Evolutionary conservation across 805 yeast species (phyloP).

Genomic region (Yamadazyma kitorensis): DNA sequence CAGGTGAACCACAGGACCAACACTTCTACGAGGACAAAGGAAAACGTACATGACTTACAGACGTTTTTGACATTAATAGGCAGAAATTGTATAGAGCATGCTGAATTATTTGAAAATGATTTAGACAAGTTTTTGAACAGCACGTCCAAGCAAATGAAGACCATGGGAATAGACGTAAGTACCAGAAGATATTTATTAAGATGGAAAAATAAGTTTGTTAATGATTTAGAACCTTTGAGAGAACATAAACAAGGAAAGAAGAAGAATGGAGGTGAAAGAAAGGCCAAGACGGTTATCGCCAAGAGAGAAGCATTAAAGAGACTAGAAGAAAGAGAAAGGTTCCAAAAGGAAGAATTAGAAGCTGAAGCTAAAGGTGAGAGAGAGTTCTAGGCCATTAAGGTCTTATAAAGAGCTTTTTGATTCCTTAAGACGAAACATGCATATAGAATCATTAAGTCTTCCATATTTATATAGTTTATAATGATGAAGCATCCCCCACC

Average conservation of each 20-base stretch:
- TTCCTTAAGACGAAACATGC: too few species aligned
- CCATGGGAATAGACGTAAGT: constrained; percentile 70
- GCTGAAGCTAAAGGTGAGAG: constrained; percentile 43
- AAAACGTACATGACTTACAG: constrained; percentile 56
- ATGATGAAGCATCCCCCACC: too few species aligned
- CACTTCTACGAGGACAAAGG: constrained; percentile 48
- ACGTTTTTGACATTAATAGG: constrained; percentile 80
- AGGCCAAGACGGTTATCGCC: constrained; percentile 48
- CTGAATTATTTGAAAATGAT: constrained; percentile 59
- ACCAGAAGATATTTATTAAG: constrained; percentile 70
- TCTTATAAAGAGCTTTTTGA: too few species aligned
- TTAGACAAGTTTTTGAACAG: constrained; percentile 60
- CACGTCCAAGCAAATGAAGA: constrained; percentile 57
- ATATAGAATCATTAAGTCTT: too few species aligned
- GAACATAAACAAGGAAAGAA: constrained; percentile 69
- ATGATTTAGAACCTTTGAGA: constrained; percentile 49
- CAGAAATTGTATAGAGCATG: constrained; percentile 63
- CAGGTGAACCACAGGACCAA: constrained; percentile 40
- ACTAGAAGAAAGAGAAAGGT: constrained; percentile 49
- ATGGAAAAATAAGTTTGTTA: constrained; percentile 67
- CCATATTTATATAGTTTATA: too few species aligned
- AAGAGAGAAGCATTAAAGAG: constrained; percentile 61
- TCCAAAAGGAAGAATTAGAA: constrained; percentile 35
- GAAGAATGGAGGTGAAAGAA: constrained; percentile 83
- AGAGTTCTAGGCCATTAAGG: too few species aligned